Conservation (phyloP, 495 filamentous ascomycete species). For the Neurospora sp. region DNA sequence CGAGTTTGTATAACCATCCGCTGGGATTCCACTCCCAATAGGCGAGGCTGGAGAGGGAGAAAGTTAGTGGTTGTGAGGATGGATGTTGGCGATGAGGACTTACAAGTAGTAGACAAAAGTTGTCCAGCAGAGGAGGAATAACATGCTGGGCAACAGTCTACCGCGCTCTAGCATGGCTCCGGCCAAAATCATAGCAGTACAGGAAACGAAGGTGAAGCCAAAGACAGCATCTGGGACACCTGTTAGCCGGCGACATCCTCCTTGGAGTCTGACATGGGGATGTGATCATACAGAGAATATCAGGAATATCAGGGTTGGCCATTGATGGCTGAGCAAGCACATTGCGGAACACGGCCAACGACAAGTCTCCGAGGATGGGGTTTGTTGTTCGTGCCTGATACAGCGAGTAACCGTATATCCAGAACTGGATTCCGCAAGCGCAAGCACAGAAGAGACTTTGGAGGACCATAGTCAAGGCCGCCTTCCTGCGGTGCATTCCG, state of each 20-base stretch:
- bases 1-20: conserved; percentile 67
- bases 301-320: conserved; percentile 65
- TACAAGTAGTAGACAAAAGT: conserved; percentile 59
- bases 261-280: conserved; percentile 27
- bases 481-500: conserved; percentile 85
- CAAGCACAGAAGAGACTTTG: conserved; percentile 78
- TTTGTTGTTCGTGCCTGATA: conserved; percentile 79
- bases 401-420: conserved; percentile 95
- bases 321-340: conserved; percentile 67
- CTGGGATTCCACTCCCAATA: conserved; percentile 87
- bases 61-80: neutral
- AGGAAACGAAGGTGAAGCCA: conserved; percentile 9
- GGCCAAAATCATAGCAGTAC: conserved; percentile 18
- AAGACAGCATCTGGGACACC: neutral
- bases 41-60: conserved; percentile 48
- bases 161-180: conserved; percentile 51
- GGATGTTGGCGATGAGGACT: neutral
- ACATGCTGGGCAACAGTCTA: conserved; percentile 68
- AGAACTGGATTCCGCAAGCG: conserved; percentile 88
- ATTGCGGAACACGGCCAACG: conserved; percentile 68
- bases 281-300: conserved; percentile 75
- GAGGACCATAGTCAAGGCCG: conserved; percentile 86
- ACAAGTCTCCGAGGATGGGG: conserved; percentile 72
- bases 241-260: neutral
- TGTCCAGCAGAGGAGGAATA: conserved; percentile 84